A percentile compares a stretch with the other conserved stretches of the same genome.
Conservation (phyloP, 2,329 filamentous ascomycete genomes). For the Periconia digitata region DNA sequence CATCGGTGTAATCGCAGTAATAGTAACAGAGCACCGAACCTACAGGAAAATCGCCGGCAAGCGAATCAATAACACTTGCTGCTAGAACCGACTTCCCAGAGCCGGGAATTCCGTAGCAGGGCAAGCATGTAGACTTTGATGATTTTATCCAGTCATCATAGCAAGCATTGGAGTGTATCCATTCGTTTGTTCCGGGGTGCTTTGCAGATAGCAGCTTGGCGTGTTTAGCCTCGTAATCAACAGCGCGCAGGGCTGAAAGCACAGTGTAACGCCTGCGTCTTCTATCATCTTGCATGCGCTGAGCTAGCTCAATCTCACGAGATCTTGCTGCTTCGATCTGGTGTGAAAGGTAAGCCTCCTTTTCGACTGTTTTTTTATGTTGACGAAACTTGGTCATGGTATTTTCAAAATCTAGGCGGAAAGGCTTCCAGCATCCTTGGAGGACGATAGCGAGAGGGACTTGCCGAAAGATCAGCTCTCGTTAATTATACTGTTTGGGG, state of each 20-base stretch:
- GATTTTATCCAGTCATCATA: no score
- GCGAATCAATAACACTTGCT: slow-evolving; percentile 10
- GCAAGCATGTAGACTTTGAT: slow-evolving; percentile 12
- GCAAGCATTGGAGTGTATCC: no score
- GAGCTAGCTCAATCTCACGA: slow-evolving; percentile 15
- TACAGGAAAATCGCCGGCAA: neutral
- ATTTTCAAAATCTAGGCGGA: slow-evolving; percentile 13
- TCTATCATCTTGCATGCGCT: slow-evolving; percentile 12
- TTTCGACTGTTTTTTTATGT: slow-evolving; percentile 17
- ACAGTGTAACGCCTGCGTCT: slow-evolving; percentile 8
- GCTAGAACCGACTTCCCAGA: slow-evolving; percentile 24
- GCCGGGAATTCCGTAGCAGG: slow-evolving; percentile 24
- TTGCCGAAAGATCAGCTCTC: slow-evolving; percentile 1
- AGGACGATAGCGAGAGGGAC: slow-evolving; percentile 14
- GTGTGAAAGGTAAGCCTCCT: slow-evolving; percentile 18
- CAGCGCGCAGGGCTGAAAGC: slow-evolving; percentile 8
- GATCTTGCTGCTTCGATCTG: slow-evolving; percentile 18
- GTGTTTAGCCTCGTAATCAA: slow-evolving; percentile 18
- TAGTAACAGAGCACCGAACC: slow-evolving; percentile 12
- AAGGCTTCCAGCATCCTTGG: slow-evolving; percentile 19
- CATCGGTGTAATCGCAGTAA: slow-evolving; percentile 19
- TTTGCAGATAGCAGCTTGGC: slow-evolving; percentile 1
- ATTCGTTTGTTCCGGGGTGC: slow-evolving; percentile 16
- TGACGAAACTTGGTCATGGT: slow-evolving; percentile 18
- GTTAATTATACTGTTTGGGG: neutral